phyloP scores from a whole-genome alignment of 768 basidiomycete species.

The Trametes elegans region DNA sequence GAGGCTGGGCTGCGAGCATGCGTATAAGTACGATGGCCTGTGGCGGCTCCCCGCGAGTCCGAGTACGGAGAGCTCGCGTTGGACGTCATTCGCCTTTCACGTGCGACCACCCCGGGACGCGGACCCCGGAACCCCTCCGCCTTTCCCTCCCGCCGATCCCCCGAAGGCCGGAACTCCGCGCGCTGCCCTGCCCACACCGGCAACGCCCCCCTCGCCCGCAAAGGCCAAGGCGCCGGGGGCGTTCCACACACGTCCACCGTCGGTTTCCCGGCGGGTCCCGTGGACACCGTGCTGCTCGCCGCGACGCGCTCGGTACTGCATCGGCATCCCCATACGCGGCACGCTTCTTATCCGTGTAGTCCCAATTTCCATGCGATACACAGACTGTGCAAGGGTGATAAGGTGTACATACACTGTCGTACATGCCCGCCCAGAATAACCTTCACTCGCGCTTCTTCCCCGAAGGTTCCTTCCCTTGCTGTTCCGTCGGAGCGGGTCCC shows the following conservation, averaged over 20 bases:
- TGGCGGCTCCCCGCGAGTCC: conserved; percentile 44
- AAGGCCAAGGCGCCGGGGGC: background rate
- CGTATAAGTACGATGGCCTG: conserved; percentile 30
- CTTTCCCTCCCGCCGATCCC: conserved; percentile 18
- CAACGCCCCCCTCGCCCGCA: too few relatives aligned
- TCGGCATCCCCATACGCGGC: background rate
- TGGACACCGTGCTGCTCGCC: too few relatives aligned
- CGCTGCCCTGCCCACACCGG: background rate
- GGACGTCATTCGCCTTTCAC: conserved; percentile 37
- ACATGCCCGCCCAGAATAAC: conserved; percentile 16
- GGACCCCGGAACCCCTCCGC: conserved; percentile 22
- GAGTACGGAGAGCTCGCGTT: conserved; percentile 19
- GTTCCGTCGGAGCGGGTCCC: conserved; percentile 20
- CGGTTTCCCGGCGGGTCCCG: background rate
- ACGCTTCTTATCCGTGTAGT: background rate
- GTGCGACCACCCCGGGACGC: conserved; percentile 16
- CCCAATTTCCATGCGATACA: background rate
- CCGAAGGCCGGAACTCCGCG: conserved; percentile 16
- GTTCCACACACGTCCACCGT: background rate
- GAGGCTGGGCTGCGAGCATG: conserved; percentile 8
- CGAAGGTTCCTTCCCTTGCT: conserved; percentile 17
- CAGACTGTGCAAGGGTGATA: conserved; percentile 4
- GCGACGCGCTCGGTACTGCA: conserved; percentile 1
- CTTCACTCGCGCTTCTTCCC: conserved; percentile 1
- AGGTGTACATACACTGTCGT: conserved; percentile 14